Evolutionary conservation across 2,329 filamentous ascomycete species (phyloP).

Genomic region (Aspergillus cejpii): DNA sequence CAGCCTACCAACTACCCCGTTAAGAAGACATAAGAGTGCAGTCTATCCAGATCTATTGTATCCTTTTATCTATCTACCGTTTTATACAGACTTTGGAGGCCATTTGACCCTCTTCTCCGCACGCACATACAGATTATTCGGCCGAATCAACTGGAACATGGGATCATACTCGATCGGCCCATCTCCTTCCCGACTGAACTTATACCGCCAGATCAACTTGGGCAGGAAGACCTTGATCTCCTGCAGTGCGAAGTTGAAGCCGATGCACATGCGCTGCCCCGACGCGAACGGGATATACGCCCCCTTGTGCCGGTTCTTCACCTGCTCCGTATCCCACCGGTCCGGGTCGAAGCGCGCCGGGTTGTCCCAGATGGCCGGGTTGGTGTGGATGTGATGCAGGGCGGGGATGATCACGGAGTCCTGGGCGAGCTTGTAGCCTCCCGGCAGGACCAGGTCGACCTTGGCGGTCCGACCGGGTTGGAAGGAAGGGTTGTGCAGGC

Average conservation of each 20-base stretch:
- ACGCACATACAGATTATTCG: slow-evolving; percentile 21
- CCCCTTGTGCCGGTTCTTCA: slow-evolving; percentile 47
- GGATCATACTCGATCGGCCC: slow-evolving; percentile 40
- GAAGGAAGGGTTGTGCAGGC: slow-evolving; percentile 55
- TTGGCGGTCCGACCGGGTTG: slow-evolving; percentile 55
- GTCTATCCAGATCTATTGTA: no score
- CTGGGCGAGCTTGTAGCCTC: slow-evolving; percentile 51
- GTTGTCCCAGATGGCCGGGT: slow-evolving; percentile 53
- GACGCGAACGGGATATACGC: slow-evolving; percentile 55
- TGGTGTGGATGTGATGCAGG: slow-evolving; percentile 44
- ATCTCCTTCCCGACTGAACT: slow-evolving; percentile 48
- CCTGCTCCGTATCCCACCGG: slow-evolving; percentile 51
- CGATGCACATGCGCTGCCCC: slow-evolving; percentile 55
- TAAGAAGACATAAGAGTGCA: no score
- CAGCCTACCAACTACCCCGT: no score
- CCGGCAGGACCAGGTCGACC: slow-evolving; percentile 52
- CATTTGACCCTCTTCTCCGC: slow-evolving; percentile 19
- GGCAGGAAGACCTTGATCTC: slow-evolving; percentile 53
- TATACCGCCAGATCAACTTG: slow-evolving; percentile 55
- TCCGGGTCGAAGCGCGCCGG: slow-evolving; percentile 54
- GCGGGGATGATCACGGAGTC: slow-evolving; percentile 50
- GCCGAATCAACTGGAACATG: slow-evolving; percentile 22
- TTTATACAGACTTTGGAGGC: slow-evolving; percentile 12
- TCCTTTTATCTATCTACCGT: no score
- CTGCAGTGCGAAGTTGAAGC: slow-evolving; percentile 58